Conservation (phyloP, 2,329 filamentous ascomycete genomes). For the Colletotrichum spaethianum region DNA sequence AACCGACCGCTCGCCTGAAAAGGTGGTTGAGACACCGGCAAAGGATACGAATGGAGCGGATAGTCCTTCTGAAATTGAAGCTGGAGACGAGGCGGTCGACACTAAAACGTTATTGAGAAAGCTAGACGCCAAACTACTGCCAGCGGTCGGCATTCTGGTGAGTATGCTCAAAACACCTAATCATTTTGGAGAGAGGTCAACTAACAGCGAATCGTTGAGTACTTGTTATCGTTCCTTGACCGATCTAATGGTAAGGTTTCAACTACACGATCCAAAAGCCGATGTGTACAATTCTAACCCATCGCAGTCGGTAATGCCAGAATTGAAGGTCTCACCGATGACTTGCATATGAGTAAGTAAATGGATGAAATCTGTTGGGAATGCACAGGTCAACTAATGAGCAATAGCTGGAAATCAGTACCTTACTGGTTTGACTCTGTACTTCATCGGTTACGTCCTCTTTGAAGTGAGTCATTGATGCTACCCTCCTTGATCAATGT, state of each 20-base stretch:
- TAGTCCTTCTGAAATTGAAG: constrained; percentile 27
- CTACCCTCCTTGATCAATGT: too few species aligned
- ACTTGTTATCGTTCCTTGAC: constrained; percentile 70
- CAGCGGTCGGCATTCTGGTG: constrained; percentile 65
- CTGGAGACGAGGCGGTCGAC: constrained; percentile 54
- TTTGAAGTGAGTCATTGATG: constrained; percentile 61
- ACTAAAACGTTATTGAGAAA: constrained; percentile 73
- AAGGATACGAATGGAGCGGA: constrained; percentile 26
- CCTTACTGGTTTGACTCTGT: constrained; percentile 75
- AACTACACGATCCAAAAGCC: constrained; percentile 44
- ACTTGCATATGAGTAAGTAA: constrained; percentile 67
- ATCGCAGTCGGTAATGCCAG: constrained; percentile 70
- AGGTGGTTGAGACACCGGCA: constrained; percentile 15
- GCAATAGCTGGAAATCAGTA: constrained; percentile 71
- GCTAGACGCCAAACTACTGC: constrained; percentile 65
- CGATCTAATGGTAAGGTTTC: constrained; percentile 66
- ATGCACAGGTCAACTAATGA: neutral
- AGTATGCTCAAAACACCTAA: neutral
- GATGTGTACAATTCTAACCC: constrained; percentile 19
- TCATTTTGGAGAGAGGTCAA: accelerated
- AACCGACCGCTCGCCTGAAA: constrained; percentile 23
- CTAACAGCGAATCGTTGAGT: constrained; percentile 45
- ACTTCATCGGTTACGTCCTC: constrained; percentile 73
- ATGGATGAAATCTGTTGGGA: constrained; percentile 38
- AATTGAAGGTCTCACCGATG: constrained; percentile 67